phyloP scores from a whole-genome alignment of 2,329 filamentous ascomycete genomes.

The Periconia sp. region DNA sequence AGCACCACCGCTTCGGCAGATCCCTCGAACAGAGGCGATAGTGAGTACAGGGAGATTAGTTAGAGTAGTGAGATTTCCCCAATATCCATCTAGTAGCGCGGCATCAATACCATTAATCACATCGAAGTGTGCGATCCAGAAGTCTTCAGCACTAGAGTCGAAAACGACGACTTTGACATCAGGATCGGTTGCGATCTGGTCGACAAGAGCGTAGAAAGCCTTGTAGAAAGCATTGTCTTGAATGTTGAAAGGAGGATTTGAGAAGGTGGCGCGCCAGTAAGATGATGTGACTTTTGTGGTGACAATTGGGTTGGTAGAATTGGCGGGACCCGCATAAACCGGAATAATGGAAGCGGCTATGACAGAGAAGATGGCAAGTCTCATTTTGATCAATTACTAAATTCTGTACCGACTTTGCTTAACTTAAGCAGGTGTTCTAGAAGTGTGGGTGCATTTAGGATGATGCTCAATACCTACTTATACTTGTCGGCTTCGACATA shows the following conservation, averaged over 20 bases:
- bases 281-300: constrained; percentile 3
- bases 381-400: no score
- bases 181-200: background rate
- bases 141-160: constrained; percentile 5
- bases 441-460: no score
- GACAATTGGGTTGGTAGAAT: constrained; percentile 1
- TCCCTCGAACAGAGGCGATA: constrained; percentile 1
- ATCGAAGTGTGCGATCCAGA: constrained; percentile 10
- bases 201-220: background rate
- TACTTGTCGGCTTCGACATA: no score
- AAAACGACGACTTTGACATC: constrained; percentile 10
- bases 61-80: constrained; percentile 1
- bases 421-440: no score
- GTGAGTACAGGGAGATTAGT: constrained; percentile 3
- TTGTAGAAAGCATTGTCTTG: constrained; percentile 5
- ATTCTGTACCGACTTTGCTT: no score
- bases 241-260: constrained; percentile 6
- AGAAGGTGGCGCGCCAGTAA: constrained; percentile 10
- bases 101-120: background rate
- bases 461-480: no score
- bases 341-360: no score
- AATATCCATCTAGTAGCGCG: background rate
- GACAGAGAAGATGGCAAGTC: no score
- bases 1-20: constrained; percentile 1
- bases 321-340: no score